phyloP scores from a whole-genome alignment of 2,329 filamentous ascomycete species.

The Fusarium algeriense region DNA sequence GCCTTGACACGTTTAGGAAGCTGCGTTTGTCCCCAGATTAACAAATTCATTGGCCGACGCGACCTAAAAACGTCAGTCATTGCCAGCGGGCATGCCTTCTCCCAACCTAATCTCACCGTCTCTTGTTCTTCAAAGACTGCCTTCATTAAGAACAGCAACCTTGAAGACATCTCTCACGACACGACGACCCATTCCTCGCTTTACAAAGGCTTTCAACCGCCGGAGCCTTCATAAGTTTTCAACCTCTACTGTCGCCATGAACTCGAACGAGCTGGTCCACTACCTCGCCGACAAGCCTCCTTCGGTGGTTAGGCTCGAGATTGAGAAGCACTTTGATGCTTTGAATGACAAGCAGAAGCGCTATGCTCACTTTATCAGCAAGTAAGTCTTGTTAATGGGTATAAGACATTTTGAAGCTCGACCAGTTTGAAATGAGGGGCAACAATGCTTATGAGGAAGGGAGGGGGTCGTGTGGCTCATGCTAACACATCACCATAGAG shows the following conservation, averaged over 20 bases:
- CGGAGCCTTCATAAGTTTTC: conserved; percentile 49
- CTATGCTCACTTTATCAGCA: conserved; percentile 91
- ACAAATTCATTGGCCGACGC: conserved; percentile 41
- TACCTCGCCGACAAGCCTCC: conserved; percentile 94
- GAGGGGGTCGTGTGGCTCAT: conserved; percentile 26
- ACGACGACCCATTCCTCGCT: conserved; percentile 41
- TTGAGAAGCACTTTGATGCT: conserved; percentile 91
- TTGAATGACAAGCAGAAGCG: conserved; percentile 82
- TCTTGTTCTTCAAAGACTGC: conserved; percentile 53
- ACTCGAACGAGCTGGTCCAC: conserved; percentile 73
- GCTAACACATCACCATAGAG: conserved; percentile 60
- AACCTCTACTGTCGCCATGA: conserved; percentile 61
- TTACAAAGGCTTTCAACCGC: conserved; percentile 40
- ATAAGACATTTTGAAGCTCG: conserved; percentile 1
- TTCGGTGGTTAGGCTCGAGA: conserved; percentile 86
- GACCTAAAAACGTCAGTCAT: conserved; percentile 35
- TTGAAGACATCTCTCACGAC: conserved; percentile 42
- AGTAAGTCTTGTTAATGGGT: conserved; percentile 61
- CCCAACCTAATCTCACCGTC: conserved; percentile 49
- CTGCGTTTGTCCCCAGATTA: conserved; percentile 39
- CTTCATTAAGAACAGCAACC: conserved; percentile 50
- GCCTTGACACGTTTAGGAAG: conserved; percentile 45
- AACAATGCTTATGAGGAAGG: conserved; percentile 13
- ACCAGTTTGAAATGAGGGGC: conserved; percentile 16
- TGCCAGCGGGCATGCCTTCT: conserved; percentile 49